Evolutionary conservation across 2,329 filamentous ascomycete genomes (phyloP).

Genomic region (Fusarium pseudocircinatum): DNA sequence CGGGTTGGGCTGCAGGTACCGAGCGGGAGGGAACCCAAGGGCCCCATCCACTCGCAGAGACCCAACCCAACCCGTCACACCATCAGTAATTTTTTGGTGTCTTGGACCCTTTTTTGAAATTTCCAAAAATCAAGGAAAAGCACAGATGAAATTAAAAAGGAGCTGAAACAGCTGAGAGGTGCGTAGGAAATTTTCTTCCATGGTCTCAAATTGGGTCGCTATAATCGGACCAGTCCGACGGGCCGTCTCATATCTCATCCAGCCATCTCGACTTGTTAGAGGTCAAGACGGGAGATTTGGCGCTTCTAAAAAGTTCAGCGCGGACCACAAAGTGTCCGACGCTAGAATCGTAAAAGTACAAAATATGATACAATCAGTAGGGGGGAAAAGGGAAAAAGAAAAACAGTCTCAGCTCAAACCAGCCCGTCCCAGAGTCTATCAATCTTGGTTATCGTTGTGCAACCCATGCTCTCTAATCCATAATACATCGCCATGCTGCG

Average conservation of each 20-base stretch:
- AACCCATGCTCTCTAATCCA: constrained; percentile 20
- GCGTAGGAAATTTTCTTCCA: constrained; percentile 5
- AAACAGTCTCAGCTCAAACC: constrained; percentile 12
- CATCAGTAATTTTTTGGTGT: constrained; percentile 10
- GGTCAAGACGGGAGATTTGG: constrained; percentile 29
- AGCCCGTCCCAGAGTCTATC: constrained; percentile 14
- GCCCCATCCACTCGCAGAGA: constrained; percentile 18
- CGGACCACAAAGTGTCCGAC: constrained; percentile 13
- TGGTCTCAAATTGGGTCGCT: constrained; percentile 21
- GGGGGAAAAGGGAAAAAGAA: not conserved
- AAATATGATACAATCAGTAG: constrained; percentile 4
- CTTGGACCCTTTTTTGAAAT: constrained; percentile 22
- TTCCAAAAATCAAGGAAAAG: constrained; percentile 19
- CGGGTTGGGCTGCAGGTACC: constrained; percentile 40
- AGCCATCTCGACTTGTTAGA: constrained; percentile 16
- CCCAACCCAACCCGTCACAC: constrained; percentile 34
- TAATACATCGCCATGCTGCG: constrained; percentile 32
- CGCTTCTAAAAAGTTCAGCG: constrained; percentile 21
- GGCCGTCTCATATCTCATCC: constrained; percentile 20
- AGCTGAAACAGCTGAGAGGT: constrained; percentile 8
- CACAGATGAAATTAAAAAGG: not conserved
- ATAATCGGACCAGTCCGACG: constrained; percentile 24
- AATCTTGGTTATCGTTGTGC: constrained; percentile 9
- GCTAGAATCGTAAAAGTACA: constrained; percentile 26
- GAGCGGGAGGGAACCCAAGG: constrained; percentile 36